phyloP scores from a whole-genome alignment of 208 protist genomes.

The Phytomonas sp. region DNA sequence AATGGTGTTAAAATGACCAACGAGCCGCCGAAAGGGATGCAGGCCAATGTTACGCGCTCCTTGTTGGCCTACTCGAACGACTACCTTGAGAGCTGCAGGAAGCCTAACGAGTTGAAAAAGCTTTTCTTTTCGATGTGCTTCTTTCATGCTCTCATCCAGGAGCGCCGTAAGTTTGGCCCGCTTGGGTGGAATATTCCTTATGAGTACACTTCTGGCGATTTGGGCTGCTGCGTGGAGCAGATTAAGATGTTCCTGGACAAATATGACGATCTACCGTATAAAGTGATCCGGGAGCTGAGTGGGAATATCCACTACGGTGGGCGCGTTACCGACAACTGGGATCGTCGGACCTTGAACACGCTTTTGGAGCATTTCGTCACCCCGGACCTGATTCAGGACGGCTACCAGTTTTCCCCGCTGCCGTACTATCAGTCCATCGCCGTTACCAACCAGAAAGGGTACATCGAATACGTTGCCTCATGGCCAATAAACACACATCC shows the following conservation, averaged over 20 bases:
- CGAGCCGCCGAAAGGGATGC: slow-evolving; percentile 97
- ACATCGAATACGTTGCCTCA: slow-evolving; percentile 84
- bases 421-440: slow-evolving; percentile 79
- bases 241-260: slow-evolving; percentile 96
- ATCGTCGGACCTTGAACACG: slow-evolving; percentile 92
- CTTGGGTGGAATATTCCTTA: slow-evolving; percentile 99
- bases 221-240: slow-evolving; percentile 89
- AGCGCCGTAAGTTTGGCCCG: slow-evolving; percentile 97
- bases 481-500: slow-evolving; percentile 93
- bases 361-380: slow-evolving; percentile 92
- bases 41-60: slow-evolving; percentile 93
- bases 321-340: slow-evolving; percentile 97
- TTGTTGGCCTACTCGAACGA: slow-evolving; percentile 73
- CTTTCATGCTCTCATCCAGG: slow-evolving; percentile 97
- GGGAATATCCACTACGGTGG: slow-evolving; percentile 99
- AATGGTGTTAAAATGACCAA: slow-evolving; percentile 99
- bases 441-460: slow-evolving; percentile 65
- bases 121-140: slow-evolving; percentile 96
- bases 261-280: slow-evolving; percentile 95
- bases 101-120: slow-evolving; percentile 89
- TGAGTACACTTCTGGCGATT: slow-evolving; percentile 96
- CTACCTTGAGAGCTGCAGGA: slow-evolving; percentile 83
- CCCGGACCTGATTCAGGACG: slow-evolving; percentile 85
- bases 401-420: slow-evolving; percentile 83
- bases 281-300: slow-evolving; percentile 94